Percentiles rank a stretch among this genome's conserved stretches.
Conservation (phyloP, 2,329 filamentous ascomycete species). For the Ophiostoma sp. region DNA sequence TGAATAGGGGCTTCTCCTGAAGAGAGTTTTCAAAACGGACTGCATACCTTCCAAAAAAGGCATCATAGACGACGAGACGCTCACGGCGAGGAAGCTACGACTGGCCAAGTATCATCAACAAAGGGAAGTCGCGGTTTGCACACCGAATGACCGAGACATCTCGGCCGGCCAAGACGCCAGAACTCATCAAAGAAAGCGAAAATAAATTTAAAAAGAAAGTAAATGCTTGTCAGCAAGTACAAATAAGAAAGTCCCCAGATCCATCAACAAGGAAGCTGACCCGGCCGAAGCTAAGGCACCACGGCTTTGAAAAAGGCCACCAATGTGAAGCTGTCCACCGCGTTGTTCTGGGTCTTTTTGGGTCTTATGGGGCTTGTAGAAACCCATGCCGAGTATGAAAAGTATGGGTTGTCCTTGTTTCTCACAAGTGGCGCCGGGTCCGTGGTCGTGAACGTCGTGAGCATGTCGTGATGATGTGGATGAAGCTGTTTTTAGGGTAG, state of each 20-base stretch:
- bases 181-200: not conserved
- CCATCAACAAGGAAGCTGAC: not conserved
- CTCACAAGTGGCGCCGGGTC: not conserved
- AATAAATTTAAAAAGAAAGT: not conserved
- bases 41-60: not conserved
- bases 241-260: not conserved
- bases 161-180: not conserved
- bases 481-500: not conserved
- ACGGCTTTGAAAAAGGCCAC: conserved; percentile 17
- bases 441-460: not conserved
- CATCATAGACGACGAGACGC: not conserved
- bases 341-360: not conserved
- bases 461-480: not conserved
- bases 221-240: not conserved
- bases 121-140: not conserved
- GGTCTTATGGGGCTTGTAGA: not conserved
- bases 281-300: not conserved
- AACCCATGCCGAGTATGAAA: too few species aligned
- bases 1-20: not conserved
- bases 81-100: not conserved
- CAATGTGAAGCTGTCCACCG: not conserved
- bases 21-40: not conserved
- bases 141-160: not conserved
- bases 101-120: not conserved
- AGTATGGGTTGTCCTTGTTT: not conserved